Base-by-base conservation (phyloP, 108 stramenopile genomes). In the Cyclotella baltica region DNA sequence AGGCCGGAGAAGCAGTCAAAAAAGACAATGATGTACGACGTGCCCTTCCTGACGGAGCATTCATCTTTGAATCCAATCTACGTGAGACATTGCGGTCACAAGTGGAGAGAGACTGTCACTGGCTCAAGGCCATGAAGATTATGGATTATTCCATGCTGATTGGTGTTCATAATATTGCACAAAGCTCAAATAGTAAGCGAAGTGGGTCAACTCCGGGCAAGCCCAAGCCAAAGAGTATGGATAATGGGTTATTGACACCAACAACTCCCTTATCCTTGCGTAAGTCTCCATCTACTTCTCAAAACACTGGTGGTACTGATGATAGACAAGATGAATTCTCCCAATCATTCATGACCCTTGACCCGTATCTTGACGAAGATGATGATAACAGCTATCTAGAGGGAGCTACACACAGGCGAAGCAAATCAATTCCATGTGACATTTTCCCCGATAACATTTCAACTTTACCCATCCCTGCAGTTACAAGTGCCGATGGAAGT, bases 111-210 rank as follows among this genome's bases (percentile, higher is more conserved):
- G 98, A 98, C 72, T 92, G 89, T 58, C 58, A 82, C 33, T 97
- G 96, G 72, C 70, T 98, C 55, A 75, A 78, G 40, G 56, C 83
- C 22, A 88, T 95, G 91, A 87, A 94, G 55, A 97, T 97, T 75
- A 98, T 98, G 98, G 98, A 98, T 65, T 98, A 98, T 69, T 95
- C 93, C 20, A 88, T 98, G 85, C 70, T 98, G 52, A 85, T 98
- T 66, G 98, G 98, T 25, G 77, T 96, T 30, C 96, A 96, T 77
- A 85, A 96, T 70, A 92, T 92, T 55, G 80, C 89, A 16, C 83
- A 77, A 28, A 80, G 63, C 13, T 20, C 67, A 15, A 20, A 67
- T n/a, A n/a, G n/a, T 4, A 62, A 62, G 11, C 61, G 61, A 1
- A 4, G 2, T 36, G 22, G 33, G 15, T 62, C 61, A 2, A 37